Evolutionary conservation across 78 protist species (phyloP), one percentile per base, ranked within the genome.

Genomic region (Dictyostelium firmibasis): DNA sequence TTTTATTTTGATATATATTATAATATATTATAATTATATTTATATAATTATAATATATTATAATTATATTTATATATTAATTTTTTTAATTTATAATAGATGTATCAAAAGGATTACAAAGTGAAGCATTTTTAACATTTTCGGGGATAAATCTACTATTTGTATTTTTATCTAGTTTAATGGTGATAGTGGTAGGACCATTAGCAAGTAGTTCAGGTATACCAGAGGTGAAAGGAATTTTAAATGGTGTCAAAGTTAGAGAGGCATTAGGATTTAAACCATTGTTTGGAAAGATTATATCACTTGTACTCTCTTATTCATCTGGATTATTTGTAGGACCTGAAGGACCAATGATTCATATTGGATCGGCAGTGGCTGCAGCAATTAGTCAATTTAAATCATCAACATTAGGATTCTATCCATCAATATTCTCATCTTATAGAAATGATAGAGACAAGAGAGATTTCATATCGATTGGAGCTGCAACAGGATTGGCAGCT

Each of bases 401-500:
- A n/a, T 78, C 94, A 16, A 64, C 86, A 20, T 44, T 87, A 11
- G 43, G 33, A 3, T 64, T 87, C 18, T 87, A 87, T 25, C 83
- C 82, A 18, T 25, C 27, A 70, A 4, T 93, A 27, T 78, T 96
- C 50, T 50, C 70, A 9, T 20, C 9, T 16, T 98, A 97, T 81
- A 95, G 98, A 38, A 96, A 91, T 50, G 98, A 97, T 92, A 33
- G 85, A 14, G 98, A 96, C 20, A 96, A 97, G 81, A 83, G 98
- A 20, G 98, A 93, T 41, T 98, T 97, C 33, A 97, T 97, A 20
- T 74, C 98, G 1, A 69, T 89, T 2, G 99, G 99, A 4, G 98
- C 99, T 0, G 99, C 99, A 1, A 98, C 99, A 1, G 99, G 99
- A 69, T 97, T 98, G 16, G 70, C 98, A 0, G 98, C 99, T 2